Percentiles rank a stretch among this genome's conserved stretches.
Evolutionary conservation across 805 yeast species (phyloP).

Genomic region (Pichia nanzhaoensis): DNA sequence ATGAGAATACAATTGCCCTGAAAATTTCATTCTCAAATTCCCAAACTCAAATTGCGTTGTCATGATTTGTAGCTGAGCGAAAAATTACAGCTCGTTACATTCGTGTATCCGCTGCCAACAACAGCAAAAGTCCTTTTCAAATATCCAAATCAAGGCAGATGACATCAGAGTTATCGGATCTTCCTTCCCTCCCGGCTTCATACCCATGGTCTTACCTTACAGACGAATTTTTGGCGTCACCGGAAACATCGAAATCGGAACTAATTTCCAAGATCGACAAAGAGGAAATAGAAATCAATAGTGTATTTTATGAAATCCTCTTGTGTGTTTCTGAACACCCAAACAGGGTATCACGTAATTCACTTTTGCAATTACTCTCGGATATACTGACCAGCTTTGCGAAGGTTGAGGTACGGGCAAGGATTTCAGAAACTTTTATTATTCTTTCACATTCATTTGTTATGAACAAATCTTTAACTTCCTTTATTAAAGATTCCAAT

Average conservation of each 20-base stretch:
- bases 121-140: too few relatives aligned
- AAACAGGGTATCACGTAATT: slow-evolving; percentile 16
- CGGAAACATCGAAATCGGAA: slow-evolving; percentile 1
- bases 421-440: slow-evolving; percentile 21
- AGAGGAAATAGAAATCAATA: slow-evolving; percentile 12
- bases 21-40: too few relatives aligned
- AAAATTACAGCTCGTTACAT: too few relatives aligned
- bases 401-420: slow-evolving; percentile 19
- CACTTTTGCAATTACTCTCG: slow-evolving; percentile 18
- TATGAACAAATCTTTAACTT: slow-evolving; percentile 16
- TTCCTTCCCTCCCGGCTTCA: neutral
- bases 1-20: too few relatives aligned
- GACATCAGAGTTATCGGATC: neutral
- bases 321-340: slow-evolving; percentile 20
- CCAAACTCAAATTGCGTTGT: too few relatives aligned
- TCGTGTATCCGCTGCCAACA: too few relatives aligned
- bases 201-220: slow-evolving; percentile 11
- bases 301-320: slow-evolving; percentile 26
- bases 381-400: slow-evolving; percentile 16
- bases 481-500: slow-evolving; percentile 22
- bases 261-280: slow-evolving; percentile 10
- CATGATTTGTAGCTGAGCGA: too few relatives aligned
- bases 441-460: slow-evolving; percentile 23
- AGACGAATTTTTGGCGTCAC: slow-evolving; percentile 3
- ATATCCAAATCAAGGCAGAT: too few relatives aligned